Base-by-base conservation (phyloP, 2,329 filamentous ascomycete species). In the Pseudogymnoascus sp. region DNA sequence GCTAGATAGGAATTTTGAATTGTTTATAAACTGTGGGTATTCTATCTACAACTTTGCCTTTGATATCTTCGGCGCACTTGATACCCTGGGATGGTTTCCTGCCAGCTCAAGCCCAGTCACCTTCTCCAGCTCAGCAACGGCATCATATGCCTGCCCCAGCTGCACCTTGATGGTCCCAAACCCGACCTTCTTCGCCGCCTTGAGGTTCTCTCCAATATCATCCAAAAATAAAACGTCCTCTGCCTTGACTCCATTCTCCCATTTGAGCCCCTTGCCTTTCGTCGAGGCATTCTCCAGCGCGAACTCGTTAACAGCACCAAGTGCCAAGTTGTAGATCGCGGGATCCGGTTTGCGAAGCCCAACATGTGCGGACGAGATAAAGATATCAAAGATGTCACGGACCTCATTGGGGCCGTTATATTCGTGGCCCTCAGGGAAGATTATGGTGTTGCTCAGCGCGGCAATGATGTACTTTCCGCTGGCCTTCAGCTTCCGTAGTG, bases 171-270 rank as follows among this genome's bases (percentile, higher is more conserved):
- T 82, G 0, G 93, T 97, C 61, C 81, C 76, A 73, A 97, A 87
- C 0, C 93, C 93, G 20, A 86, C 77, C 57, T 80, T 81, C 74
- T 81, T 89, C 1, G 86, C 94, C 47, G 82, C 87, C 78, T 92
- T 94, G 62, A 97, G 74, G 72, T 99, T 99, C 74, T 92, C 86
- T 1, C 94, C 94, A 72, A 99, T 89, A 69, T 90, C 87, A 73
- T 90, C 94, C 58, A 97, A 75, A 72, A 99, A 99, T 4, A 96
- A 75, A 47, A 97, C 78, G 61, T 97, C 90, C 0, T 77, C 76
- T 0, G 87, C 76, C 61, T 76, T 73, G 7, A 95, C 77, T 0
- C 80, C 77, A 5, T 76, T 74, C 14, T 72, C 73, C 77, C 81
- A 82, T 3, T 79, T 79, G 36, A 74, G 66, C 7, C 65, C 67